Evolutionary conservation across 768 basidiomycete genomes (phyloP).

Genomic region (Leucocoprinus leucothites): DNA sequence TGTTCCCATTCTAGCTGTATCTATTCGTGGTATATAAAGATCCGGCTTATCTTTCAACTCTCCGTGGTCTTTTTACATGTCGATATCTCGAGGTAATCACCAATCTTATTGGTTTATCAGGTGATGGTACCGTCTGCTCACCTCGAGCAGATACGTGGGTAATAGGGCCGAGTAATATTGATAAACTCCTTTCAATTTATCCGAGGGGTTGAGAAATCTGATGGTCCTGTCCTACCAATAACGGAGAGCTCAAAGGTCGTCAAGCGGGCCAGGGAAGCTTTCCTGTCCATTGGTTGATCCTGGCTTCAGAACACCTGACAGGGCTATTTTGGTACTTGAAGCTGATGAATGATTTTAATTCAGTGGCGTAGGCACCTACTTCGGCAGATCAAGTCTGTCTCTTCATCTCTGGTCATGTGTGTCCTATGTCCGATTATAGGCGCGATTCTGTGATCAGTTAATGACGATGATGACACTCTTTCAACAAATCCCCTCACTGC

Average conservation of each 20-base stretch:
- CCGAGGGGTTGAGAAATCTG: background rate
- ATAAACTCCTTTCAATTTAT: background rate
- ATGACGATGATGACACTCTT: background rate
- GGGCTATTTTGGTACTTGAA: background rate
- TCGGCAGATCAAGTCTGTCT: background rate
- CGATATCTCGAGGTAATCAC: background rate
- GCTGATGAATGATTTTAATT: background rate
- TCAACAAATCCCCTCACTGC: too few relatives aligned
- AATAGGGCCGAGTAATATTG: too few relatives aligned
- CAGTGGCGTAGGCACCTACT: background rate
- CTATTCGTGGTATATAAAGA: constrained; percentile 7
- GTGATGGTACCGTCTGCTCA: background rate
- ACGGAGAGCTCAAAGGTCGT: background rate
- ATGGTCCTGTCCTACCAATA: background rate
- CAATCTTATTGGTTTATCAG: background rate
- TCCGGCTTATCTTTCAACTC: constrained; percentile 17
- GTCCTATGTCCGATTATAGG: background rate
- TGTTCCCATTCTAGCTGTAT: too few relatives aligned
- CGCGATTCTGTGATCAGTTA: background rate
- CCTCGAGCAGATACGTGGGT: too few relatives aligned
- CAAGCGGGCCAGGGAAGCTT: background rate
- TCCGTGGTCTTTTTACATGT: background rate
- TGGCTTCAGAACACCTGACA: background rate
- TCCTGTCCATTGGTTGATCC: background rate
- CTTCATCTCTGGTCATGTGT: background rate